Evolutionary conservation across 31 red algal species (phyloP).

Genomic region (Odonthalia washingtoniensis): DNA sequence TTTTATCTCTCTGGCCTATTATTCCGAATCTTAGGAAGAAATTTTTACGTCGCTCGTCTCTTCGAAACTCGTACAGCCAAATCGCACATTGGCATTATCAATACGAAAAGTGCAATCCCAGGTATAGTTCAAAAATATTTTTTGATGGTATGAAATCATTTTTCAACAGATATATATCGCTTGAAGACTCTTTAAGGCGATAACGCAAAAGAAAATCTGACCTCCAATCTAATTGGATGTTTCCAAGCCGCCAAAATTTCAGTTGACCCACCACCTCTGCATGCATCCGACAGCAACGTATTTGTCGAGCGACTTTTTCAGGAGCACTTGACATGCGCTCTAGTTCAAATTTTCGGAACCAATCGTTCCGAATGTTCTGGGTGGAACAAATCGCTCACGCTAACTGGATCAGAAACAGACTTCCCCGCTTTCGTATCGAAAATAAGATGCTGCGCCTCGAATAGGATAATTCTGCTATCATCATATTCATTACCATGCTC

Average conservation of each 20-base stretch:
- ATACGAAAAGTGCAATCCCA: too few relatives aligned
- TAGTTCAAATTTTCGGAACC: slow-evolving; percentile 33
- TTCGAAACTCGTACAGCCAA: too few relatives aligned
- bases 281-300: slow-evolving; percentile 49
- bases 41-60: too few relatives aligned
- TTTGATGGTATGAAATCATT: too few relatives aligned
- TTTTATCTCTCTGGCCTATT: slow-evolving; percentile 15
- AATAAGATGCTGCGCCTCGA: slow-evolving; percentile 11
- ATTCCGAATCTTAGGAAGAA: too few relatives aligned
- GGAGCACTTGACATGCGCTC: slow-evolving; percentile 46
- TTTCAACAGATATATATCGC: neutral
- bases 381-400: slow-evolving; percentile 34
- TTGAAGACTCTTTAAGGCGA: neutral
- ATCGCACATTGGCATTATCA: neutral
- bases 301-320: slow-evolving; percentile 48
- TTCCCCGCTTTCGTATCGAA: slow-evolving; percentile 9
- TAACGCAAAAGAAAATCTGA: slow-evolving; percentile 7
- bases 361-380: slow-evolving; percentile 31
- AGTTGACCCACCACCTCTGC: neutral
- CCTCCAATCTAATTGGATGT: neutral
- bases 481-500: neutral
- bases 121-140: too few relatives aligned
- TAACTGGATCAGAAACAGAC: too few relatives aligned
- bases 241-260: neutral
- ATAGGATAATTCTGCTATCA: slow-evolving; percentile 11